Conservation (phyloP, 2,329 filamentous ascomycete genomes). For the Xylaria sp. region DNA sequence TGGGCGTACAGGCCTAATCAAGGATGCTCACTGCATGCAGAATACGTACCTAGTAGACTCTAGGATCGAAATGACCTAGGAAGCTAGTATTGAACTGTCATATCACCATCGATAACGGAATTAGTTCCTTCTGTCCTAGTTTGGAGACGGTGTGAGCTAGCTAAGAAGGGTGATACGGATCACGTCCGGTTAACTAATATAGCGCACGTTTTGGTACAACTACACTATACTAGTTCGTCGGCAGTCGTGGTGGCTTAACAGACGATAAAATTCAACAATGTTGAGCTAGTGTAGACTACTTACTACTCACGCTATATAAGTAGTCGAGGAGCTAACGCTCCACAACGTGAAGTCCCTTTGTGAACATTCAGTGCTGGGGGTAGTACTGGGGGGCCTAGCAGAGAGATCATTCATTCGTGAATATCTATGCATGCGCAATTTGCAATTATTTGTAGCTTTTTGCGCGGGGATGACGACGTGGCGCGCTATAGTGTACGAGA, state of each 20-base stretch:
- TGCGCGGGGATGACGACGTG: slow-evolving; percentile 15
- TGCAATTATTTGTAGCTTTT: background rate
- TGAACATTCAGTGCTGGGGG: background rate
- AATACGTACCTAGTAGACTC: background rate
- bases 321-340: slow-evolving; percentile 2
- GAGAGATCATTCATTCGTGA: background rate
- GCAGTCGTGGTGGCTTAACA: slow-evolving; percentile 4
- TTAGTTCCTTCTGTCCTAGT: slow-evolving; percentile 4
- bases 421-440: slow-evolving; percentile 5
- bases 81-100: background rate
- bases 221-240: background rate
- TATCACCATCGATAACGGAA: background rate
- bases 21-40: background rate
- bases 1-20: background rate
- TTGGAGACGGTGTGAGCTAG: background rate
- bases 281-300: background rate
- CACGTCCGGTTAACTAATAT: background rate
- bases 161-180: slow-evolving; percentile 5
- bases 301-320: background rate
- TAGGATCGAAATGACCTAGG: background rate
- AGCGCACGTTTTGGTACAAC: background rate
- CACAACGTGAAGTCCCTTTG: background rate
- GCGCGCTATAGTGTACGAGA: background rate
- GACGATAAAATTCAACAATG: background rate
- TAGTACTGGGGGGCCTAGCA: background rate